Percentiles rank a stretch among this genome's conserved stretches.
Evolutionary conservation across 305 asterid genomes (phyloP).

Genomic region (Solanum hybrid): DNA sequence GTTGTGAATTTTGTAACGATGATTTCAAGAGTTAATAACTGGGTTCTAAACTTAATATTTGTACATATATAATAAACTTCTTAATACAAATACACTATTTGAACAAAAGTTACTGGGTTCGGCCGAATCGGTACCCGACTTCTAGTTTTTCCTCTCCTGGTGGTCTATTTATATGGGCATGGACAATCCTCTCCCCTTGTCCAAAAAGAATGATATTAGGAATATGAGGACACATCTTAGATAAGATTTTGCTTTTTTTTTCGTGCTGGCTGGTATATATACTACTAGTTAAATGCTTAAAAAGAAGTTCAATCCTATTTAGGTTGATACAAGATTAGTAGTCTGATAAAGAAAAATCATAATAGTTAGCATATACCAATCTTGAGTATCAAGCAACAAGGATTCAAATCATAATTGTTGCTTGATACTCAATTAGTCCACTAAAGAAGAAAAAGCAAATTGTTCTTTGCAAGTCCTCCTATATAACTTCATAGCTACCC

Average conservation of each 20-base stretch:
- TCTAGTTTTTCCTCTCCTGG: background rate
- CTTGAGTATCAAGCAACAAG: background rate
- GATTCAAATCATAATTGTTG: background rate
- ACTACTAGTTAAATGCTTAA: background rate
- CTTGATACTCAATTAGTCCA: background rate
- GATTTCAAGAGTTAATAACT: background rate
- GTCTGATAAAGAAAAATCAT: background rate
- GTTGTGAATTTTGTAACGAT: background rate
- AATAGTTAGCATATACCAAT: background rate
- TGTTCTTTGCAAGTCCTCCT: background rate
- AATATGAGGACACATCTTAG: background rate
- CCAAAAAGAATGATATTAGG: background rate
- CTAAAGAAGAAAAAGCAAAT: background rate
- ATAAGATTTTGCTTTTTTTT: background rate
- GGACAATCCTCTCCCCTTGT: background rate
- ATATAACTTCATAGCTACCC: background rate
- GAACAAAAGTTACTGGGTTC: background rate
- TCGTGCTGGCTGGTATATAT: background rate
- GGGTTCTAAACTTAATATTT: background rate
- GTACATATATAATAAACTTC: background rate
- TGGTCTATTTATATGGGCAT: background rate
- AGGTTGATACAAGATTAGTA: background rate
- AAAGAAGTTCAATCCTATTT: background rate
- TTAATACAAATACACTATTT: background rate
- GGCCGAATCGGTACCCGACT: background rate